phyloP scores from a whole-genome alignment of 805 yeast genomes.

The Zygotorulaspora danielsina region DNA sequence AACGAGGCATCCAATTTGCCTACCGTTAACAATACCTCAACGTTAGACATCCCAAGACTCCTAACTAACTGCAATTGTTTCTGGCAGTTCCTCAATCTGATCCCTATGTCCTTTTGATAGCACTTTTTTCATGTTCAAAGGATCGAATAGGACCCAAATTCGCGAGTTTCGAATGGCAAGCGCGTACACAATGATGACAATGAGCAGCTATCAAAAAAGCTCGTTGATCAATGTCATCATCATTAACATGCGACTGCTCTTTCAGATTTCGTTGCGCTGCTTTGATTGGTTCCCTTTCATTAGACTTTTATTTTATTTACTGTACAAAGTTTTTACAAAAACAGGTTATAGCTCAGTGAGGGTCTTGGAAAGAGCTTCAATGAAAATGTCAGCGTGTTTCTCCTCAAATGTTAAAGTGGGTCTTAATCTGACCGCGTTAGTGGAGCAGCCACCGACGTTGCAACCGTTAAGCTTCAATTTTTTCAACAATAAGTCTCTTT shows the following conservation, averaged over 20 bases:
- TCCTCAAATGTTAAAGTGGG: conserved; percentile 60
- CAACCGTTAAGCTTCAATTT: conserved; percentile 50
- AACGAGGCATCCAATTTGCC: conserved; percentile 94
- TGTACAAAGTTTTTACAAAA: conserved; percentile 1
- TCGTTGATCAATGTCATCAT: too few relatives aligned
- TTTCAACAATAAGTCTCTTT: conserved; percentile 46
- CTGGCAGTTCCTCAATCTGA: too few relatives aligned
- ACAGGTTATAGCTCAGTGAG: conserved; percentile 22
- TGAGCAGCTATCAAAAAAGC: too few relatives aligned
- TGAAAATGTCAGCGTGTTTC: conserved; percentile 56
- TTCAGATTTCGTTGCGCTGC: too few relatives aligned
- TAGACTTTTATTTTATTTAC: conserved; percentile 1
- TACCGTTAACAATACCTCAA: conserved; percentile 88
- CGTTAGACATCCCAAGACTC: conserved; percentile 33
- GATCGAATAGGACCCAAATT: too few relatives aligned
- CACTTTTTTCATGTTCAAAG: too few relatives aligned
- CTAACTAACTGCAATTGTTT: too few relatives aligned
- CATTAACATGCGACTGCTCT: too few relatives aligned
- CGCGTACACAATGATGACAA: too few relatives aligned
- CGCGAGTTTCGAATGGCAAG: too few relatives aligned
- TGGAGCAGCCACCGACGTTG: conserved; percentile 69
- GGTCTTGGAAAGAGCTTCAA: conserved; percentile 39
- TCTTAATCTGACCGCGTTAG: conserved; percentile 54
- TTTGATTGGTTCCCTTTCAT: too few relatives aligned
- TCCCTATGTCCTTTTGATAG: too few relatives aligned